Conservation (phyloP, 441 rosid species). For the Populus trichocarpa region DNA sequence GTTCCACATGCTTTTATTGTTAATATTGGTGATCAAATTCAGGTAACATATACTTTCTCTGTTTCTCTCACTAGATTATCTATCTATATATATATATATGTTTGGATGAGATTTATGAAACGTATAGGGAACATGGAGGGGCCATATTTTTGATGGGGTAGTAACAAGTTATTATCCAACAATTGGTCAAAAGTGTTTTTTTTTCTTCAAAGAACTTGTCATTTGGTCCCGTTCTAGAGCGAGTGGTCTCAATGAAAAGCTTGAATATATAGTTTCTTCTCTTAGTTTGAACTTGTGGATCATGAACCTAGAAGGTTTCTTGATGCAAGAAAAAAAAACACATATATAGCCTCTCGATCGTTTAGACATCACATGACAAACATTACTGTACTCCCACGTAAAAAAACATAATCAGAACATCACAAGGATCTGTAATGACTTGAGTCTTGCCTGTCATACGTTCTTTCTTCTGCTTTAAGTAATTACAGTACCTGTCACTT, state of each 20-base stretch:
- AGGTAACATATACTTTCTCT: conserved; percentile 40
- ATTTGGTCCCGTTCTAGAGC: not conserved
- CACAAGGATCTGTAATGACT: not conserved
- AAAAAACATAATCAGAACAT: too few species aligned
- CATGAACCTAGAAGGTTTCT: not conserved
- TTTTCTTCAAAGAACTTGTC: not conserved
- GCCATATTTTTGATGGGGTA: conserved; percentile 4
- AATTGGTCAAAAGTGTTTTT: not conserved
- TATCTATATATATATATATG: not conserved
- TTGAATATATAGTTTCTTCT: not conserved
- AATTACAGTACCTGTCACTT: not conserved
- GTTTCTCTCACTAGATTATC: not conserved
- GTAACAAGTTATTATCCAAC: not conserved
- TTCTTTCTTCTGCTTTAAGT: too few species aligned
- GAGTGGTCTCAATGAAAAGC: not conserved
- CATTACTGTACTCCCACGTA: too few species aligned
- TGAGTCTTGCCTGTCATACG: too few species aligned
- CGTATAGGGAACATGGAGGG: conserved; percentile 17
- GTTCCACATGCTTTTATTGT: conserved; percentile 64
- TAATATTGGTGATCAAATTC: conserved; percentile 84
- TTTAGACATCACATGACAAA: not conserved
- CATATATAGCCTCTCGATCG: not conserved
- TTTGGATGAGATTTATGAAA: not conserved
- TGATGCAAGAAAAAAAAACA: not conserved
- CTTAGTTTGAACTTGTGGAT: not conserved